Evolutionary conservation across 2,329 filamentous ascomycete species (phyloP).

Genomic region (Apiospora rasikravindrae): DNA sequence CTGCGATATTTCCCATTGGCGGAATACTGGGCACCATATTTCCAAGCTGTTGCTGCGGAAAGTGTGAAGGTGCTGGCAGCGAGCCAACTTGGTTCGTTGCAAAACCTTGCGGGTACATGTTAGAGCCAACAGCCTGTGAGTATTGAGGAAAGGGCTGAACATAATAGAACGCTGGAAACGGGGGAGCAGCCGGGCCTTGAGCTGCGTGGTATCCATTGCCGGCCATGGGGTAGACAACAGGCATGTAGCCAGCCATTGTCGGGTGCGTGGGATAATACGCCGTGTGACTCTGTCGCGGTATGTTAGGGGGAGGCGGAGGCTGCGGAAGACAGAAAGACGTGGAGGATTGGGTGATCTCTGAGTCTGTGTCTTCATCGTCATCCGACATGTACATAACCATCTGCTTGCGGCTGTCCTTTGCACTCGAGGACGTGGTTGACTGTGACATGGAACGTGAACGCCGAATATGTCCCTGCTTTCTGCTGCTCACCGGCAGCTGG

Average conservation of each 20-base stretch:
- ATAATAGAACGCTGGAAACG: not conserved
- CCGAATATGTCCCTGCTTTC: not conserved
- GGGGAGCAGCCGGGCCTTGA: not conserved
- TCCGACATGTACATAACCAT: not conserved
- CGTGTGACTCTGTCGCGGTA: not conserved
- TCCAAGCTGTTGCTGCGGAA: not conserved
- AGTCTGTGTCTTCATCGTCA: not conserved
- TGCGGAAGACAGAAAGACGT: not conserved
- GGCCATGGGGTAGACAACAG: not conserved
- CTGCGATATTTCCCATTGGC: not conserved
- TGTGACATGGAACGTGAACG: not conserved
- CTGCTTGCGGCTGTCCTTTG: not conserved
- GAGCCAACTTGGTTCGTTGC: not conserved
- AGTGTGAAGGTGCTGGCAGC: not conserved
- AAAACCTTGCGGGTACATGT: not conserved
- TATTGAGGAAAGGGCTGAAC: not conserved
- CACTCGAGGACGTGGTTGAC: constrained; percentile 1
- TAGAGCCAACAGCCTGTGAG: not conserved
- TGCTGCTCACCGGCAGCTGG: not conserved
- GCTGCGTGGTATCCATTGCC: not conserved
- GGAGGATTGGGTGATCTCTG: not conserved
- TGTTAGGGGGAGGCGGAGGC: not conserved
- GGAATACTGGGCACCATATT: no score
- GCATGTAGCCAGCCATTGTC: not conserved
- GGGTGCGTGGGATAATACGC: not conserved